A percentile compares a stretch with the other conserved stretches of the same genome.
These are phyloP conservation scores for Saitozyma sp. DNA, from an alignment of 768 basidiomycete genomes.

Conservation along the genomic window DNA sequence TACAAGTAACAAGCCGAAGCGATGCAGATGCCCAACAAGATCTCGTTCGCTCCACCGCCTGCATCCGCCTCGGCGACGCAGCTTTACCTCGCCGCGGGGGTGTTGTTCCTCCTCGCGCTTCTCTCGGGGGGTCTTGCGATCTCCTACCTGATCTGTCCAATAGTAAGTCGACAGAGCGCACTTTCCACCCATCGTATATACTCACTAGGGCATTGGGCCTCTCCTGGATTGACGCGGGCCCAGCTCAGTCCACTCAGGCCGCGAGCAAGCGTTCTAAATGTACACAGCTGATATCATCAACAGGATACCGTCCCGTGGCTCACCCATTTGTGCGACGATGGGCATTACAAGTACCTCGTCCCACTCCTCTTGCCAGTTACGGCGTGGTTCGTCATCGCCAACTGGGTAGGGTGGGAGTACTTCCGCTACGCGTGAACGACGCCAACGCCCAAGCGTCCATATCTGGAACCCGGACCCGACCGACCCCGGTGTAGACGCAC, in stretches of 20 bases:
- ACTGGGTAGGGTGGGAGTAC: slow-evolving; percentile 99
- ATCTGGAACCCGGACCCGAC: too few relatives aligned
- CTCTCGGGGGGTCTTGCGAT: slow-evolving; percentile 8
- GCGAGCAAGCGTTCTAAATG: not conserved
- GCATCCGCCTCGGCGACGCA: not conserved
- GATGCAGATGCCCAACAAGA: not conserved
- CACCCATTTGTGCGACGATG: slow-evolving; percentile 57
- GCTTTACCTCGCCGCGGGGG: slow-evolving; percentile 13
- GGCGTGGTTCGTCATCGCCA: slow-evolving; percentile 89
- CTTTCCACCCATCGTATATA: too few relatives aligned
- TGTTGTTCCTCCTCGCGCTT: slow-evolving; percentile 11
- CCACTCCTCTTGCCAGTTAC: slow-evolving; percentile 76
- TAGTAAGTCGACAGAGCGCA: too few relatives aligned
- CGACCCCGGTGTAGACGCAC: too few relatives aligned
- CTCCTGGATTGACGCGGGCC: not conserved
- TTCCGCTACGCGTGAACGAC: slow-evolving; percentile 73
- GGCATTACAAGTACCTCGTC: slow-evolving; percentile 85
- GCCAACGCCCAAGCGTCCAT: too few relatives aligned
- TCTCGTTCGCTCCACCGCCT: slow-evolving; percentile 6
- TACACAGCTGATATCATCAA: not conserved
- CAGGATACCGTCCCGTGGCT: not conserved
- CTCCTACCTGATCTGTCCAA: slow-evolving; percentile 19
- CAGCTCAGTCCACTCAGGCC: not conserved
- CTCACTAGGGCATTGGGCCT: too few relatives aligned
- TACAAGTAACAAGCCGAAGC: too few relatives aligned